phyloP scores from a whole-genome alignment of 352 stramenopile species.

The Phytopythium delawarense region DNA sequence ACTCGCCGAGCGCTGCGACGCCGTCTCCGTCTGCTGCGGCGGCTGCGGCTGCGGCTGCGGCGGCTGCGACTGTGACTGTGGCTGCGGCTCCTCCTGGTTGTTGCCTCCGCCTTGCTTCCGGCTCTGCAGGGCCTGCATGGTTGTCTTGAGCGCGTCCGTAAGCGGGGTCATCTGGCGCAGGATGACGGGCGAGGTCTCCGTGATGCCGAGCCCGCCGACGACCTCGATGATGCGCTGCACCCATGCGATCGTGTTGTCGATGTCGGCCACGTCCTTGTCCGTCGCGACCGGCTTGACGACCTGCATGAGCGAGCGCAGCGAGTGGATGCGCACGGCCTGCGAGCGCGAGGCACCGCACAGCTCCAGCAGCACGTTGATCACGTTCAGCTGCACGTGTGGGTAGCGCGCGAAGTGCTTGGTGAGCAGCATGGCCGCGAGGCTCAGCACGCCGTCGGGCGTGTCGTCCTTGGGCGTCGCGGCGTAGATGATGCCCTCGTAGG shows the following conservation, averaged over 20 bases:
- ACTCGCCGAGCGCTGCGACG: background rate
- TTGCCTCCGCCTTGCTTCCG: background rate
- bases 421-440: slow-evolving; percentile 64
- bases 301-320: slow-evolving; percentile 59
- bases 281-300: slow-evolving; percentile 47
- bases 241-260: slow-evolving; percentile 26
- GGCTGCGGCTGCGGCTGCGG: background rate
- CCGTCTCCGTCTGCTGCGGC: background rate
- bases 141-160: slow-evolving; percentile 40
- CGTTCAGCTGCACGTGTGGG: slow-evolving; percentile 70
- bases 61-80: too few relatives aligned
- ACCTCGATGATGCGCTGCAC: slow-evolving; percentile 36
- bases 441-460: slow-evolving; percentile 46
- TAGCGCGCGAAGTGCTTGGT: slow-evolving; percentile 80
- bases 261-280: slow-evolving; percentile 15
- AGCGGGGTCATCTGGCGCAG: slow-evolving; percentile 57
- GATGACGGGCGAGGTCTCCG: slow-evolving; percentile 52
- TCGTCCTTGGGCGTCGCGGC: slow-evolving; percentile 25
- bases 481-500: slow-evolving; percentile 73
- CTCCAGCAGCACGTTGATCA: slow-evolving; percentile 56
- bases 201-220: slow-evolving; percentile 30
- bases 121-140: slow-evolving; percentile 11
- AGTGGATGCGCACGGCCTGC: slow-evolving; percentile 71
- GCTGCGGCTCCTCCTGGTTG: background rate
- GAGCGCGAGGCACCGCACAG: slow-evolving; percentile 36